Base-by-base conservation (phyloP, 495 filamentous ascomycete genomes). In the Penicillium pancosmium region DNA sequence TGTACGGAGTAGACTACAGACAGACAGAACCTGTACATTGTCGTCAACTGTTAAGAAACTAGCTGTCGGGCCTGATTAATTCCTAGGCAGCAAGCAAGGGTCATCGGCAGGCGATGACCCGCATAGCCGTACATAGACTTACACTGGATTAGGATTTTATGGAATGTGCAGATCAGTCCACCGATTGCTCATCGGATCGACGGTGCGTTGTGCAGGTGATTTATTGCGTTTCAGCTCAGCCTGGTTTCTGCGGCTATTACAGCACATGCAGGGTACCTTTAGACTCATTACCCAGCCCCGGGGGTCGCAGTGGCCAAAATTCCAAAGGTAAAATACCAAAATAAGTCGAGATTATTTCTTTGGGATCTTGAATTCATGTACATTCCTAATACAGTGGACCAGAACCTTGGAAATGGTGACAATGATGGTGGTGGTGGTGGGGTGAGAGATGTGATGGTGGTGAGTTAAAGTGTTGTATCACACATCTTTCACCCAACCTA, bases 141-240 rank as follows among this genome's bases (percentile, higher is more conserved):
- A n/a, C 41, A 48, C 23, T 48, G 46, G 21, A 48, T 27, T 27
- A 48, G 23, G 46, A 48, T 48, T 25, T 23, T 48, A 43, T 38
- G 44, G 55, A 47, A 59, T 50, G 35, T 58, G 57, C 52, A 59
- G 60, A 66, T 68, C 63, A 43, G 49, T 33, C 41, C 34, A n/a
- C 33, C 54, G 41, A 53, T 61, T 55, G 41, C 50, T 16, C 21
- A 55, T 48, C 47, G 33, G 65, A 70, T 68, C 65, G 62, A 66
- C 65, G 19, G 60, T 62, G 56, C 67, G 44, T 65, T 65, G 54
- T 50, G 63, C 63, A 64, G 50, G 61, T 67, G 56, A 68, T 66
- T 55, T 58, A 56, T 65, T 67, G 57, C 67, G 48, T 67, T 56
- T 65, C 61, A 62, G 64, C 67, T 67, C 54, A 69, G 64, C 59